Conservation (phyloP, 768 basidiomycete species). For the Lanmaoa pseudosensibilis region DNA sequence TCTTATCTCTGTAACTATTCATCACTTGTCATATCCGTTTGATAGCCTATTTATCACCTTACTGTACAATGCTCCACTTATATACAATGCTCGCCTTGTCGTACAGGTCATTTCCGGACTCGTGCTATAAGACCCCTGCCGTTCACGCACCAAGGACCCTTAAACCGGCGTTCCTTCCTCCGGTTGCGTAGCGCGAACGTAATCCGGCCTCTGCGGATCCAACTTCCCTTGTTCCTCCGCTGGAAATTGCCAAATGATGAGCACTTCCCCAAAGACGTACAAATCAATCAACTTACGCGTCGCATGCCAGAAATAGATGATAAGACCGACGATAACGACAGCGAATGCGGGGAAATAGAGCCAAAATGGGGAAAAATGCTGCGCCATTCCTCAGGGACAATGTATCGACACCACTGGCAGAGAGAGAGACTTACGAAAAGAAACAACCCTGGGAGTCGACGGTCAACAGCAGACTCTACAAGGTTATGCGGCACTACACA, state of each 20-base stretch:
- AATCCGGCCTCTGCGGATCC: conserved; percentile 58
- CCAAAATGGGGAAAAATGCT: conserved; percentile 87
- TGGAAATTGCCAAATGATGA: conserved; percentile 29
- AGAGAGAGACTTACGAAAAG: conserved; percentile 43
- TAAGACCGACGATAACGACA: conserved; percentile 67
- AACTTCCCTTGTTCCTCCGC: conserved; percentile 74
- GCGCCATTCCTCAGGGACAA: conserved; percentile 9
- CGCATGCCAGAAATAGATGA: conserved; percentile 85
- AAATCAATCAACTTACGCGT: conserved; percentile 58
- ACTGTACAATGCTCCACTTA: not conserved
- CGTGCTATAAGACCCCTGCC: no score
- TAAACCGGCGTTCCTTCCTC: conserved; percentile 17
- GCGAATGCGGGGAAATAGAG: conserved; percentile 82
- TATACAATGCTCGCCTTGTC: not conserved
- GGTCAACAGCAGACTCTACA: conserved; percentile 10
- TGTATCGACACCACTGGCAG: not conserved
- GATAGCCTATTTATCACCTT: not conserved
- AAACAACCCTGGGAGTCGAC: conserved; percentile 41
- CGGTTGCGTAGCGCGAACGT: conserved; percentile 41
- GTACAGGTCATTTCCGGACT: not conserved
- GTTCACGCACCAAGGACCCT: no score
- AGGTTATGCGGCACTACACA: conserved; percentile 6
- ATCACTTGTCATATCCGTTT: not conserved
- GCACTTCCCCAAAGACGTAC: not conserved
- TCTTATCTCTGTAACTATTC: conserved; percentile 25